These are phyloP conservation scores for Citrus unshiu DNA, from an alignment of 345 rosid genomes.

Conservation along the genomic window DNA sequence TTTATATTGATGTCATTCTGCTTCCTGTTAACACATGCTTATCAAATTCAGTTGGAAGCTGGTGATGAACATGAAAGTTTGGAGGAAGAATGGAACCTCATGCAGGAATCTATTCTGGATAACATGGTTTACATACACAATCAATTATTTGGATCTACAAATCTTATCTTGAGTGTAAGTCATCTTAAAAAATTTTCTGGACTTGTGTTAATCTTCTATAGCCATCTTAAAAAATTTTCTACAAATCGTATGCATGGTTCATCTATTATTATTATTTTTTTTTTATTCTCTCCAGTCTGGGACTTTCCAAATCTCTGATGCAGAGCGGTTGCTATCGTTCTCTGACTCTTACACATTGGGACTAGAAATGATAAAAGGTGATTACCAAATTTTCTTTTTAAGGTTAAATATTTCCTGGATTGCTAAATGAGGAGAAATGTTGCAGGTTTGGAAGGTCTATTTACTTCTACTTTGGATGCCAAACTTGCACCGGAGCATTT, in stretches of 20 bases:
- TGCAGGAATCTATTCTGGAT: conserved; percentile 50
- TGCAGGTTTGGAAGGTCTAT: conserved; percentile 62
- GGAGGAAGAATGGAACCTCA: conserved; percentile 67
- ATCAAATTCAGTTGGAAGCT: conserved; percentile 44
- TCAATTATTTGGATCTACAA: conserved; percentile 77
- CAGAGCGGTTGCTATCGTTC: conserved; percentile 60
- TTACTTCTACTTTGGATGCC: conserved; percentile 63
- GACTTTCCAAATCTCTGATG: conserved; percentile 42
- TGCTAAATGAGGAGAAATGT: background rate
- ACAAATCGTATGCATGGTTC: background rate
- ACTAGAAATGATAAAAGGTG: conserved; percentile 69
- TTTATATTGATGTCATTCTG: background rate
- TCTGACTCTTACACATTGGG: conserved; percentile 68
- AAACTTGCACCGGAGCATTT: conserved; percentile 82
- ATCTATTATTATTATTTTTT: conserved; percentile 1
- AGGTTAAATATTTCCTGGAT: background rate
- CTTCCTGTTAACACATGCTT: conserved; percentile 8
- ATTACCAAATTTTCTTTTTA: conserved; percentile 8
- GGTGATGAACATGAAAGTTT: conserved; percentile 39
- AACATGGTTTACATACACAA: conserved; percentile 57
- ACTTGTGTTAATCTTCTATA: background rate
- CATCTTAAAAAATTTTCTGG: background rate
- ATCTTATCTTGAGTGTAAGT: conserved; percentile 63
- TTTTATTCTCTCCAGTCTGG: conserved; percentile 45
- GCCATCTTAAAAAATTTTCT: conserved; percentile 13